Base-by-base conservation (phyloP, 2,329 filamentous ascomycete genomes). In the Zelopaecilomyces penicillatus region DNA sequence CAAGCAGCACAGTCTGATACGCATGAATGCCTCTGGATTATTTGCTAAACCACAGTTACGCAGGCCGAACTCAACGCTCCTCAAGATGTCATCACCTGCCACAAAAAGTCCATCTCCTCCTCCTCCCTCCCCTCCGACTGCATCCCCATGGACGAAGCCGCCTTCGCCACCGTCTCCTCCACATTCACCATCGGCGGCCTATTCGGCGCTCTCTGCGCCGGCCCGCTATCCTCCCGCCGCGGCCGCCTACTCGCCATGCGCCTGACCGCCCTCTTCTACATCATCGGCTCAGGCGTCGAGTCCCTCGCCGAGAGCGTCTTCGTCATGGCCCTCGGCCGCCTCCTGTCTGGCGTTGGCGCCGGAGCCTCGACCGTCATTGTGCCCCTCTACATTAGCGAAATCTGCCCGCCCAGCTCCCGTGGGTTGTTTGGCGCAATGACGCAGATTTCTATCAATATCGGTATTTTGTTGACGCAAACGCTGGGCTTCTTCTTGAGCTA, bases 31-130 rank as follows among this genome's bases (percentile, higher is more conserved):
- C 7, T n/a, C 47, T 30, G 19, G 9, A 50, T 39, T 30, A 41
- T 37, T 35, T 19, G 19, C 19, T 19, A 19, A 19, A 19, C 19
- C 19, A 11, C 26, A 35, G 33, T 37, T 43, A 30, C 10, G 41
- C 36, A 64, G 90, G 87, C 89, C 55, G 93, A 97, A 64, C 78
- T 98, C 51, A 98, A 98, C 64, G 88, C 91, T 6, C 93, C 93
- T 6, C 84, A 96, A 74, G 84, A 90, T 71, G 87, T 94, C 57
- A 85, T 98, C 57, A 94, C 87, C 46, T 97, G 93, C 69, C 80
- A 80, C 54, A 81, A 80, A 51, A 66, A 68, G 51, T 63, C 67
- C 40, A 65, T 68, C 41, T 63, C 64, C 34, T 52, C 59, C 7
- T 50, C 55, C 12, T 49, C 52, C 46, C 47, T 51, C 44, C 47